Percentiles rank a stretch among this genome's conserved stretches.
Evolutionary conservation across 352 stramenopile species (phyloP).

Genomic region (Pythium apleroticum): DNA sequence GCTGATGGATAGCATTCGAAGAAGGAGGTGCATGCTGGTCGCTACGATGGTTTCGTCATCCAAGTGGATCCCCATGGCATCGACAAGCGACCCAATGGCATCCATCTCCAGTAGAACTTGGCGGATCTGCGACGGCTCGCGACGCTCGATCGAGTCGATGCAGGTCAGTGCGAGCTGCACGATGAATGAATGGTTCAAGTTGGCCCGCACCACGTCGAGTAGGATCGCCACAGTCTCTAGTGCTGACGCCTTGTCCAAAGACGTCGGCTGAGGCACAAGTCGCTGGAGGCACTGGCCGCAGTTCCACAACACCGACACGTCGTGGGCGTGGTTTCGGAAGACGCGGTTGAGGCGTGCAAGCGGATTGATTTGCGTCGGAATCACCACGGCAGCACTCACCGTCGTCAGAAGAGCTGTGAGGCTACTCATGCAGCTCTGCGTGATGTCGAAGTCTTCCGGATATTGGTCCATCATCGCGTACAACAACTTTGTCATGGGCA

Average conservation of each 20-base stretch:
- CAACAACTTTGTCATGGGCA: constrained; percentile 10
- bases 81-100: constrained; percentile 9
- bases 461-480: constrained; percentile 16
- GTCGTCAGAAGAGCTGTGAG: constrained; percentile 15
- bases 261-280: background rate
- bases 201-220: constrained; percentile 7
- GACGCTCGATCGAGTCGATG: constrained; percentile 13
- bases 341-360: constrained; percentile 8
- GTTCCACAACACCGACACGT: constrained; percentile 16
- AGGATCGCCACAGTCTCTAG: background rate
- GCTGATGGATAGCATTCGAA: constrained; percentile 12
- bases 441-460: constrained; percentile 27
- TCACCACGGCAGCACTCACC: background rate
- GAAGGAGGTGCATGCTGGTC: constrained; percentile 8
- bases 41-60: constrained; percentile 9
- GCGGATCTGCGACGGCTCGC: background rate
- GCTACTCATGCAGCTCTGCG: constrained; percentile 16
- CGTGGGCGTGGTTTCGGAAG: constrained; percentile 17
- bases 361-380: background rate
- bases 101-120: constrained; percentile 11
- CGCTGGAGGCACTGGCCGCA: constrained; percentile 8
- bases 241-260: background rate
- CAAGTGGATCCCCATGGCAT: constrained; percentile 2
- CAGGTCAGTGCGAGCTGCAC: constrained; percentile 4
- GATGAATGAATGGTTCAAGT: constrained; percentile 23